phyloP scores from a whole-genome alignment of 257 asterid species.

The Solanum appendiculatum region DNA sequence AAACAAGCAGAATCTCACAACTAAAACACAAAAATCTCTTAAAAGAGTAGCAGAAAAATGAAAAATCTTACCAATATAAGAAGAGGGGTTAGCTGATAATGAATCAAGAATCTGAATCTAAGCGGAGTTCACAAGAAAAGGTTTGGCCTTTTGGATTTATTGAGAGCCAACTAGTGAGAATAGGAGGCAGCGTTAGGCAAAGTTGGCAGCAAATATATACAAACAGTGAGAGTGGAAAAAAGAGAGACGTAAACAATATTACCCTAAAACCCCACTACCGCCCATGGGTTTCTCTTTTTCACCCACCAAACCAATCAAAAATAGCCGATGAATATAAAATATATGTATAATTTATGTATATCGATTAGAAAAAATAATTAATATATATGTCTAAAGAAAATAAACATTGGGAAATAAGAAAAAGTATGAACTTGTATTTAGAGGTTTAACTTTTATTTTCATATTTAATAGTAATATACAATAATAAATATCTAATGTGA shows the following conservation, averaged over 20 bases:
- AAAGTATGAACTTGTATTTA: too few relatives aligned
- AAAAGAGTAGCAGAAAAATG: background rate
- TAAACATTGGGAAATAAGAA: too few relatives aligned
- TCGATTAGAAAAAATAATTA: too few relatives aligned
- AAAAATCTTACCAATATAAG: background rate
- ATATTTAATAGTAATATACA: too few relatives aligned
- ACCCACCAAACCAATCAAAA: background rate
- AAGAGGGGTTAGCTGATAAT: background rate
- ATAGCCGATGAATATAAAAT: background rate
- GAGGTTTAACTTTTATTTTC: too few relatives aligned
- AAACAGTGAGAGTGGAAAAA: background rate
- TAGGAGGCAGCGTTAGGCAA: background rate
- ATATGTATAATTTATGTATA: too few relatives aligned
- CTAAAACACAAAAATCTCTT: background rate
- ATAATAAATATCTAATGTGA: too few relatives aligned
- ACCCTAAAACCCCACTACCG: background rate
- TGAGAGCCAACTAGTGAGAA: background rate
- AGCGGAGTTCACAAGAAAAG: background rate
- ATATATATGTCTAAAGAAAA: too few relatives aligned
- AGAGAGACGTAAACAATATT: background rate
- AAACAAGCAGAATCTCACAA: background rate
- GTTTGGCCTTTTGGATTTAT: slow-evolving; percentile 8
- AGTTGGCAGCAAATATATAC: background rate
- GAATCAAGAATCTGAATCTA: background rate
- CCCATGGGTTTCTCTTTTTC: background rate